phyloP scores from a whole-genome alignment of 1,139 yeast genomes.

The Suzukiozyma palmioleophila region DNA sequence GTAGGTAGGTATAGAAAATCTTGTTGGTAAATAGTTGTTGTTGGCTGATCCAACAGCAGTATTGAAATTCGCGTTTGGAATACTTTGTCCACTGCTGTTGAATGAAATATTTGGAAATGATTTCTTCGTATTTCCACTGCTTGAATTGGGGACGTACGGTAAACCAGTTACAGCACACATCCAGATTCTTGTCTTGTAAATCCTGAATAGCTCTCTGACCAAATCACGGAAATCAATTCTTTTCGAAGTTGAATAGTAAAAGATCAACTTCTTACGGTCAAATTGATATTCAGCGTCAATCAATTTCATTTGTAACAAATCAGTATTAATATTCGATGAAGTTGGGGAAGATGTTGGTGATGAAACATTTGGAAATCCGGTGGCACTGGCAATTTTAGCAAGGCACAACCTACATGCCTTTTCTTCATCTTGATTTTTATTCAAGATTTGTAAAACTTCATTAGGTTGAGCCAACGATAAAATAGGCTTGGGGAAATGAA shows the following conservation, averaged over 20 bases:
- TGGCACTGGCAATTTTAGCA: slow-evolving; percentile 50
- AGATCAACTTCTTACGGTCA: slow-evolving; percentile 89
- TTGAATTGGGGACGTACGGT: slow-evolving; percentile 17
- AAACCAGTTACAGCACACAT: slow-evolving; percentile 73
- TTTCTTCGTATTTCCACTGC: slow-evolving; percentile 3
- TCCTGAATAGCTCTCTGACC: slow-evolving; percentile 86
- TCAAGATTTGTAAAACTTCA: slow-evolving; percentile 57
- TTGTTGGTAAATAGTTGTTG: slow-evolving; percentile 5
- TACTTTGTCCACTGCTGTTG: slow-evolving; percentile 6
- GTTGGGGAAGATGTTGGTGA: slow-evolving; percentile 7
- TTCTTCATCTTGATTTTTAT: slow-evolving; percentile 66
- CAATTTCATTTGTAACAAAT: slow-evolving; percentile 36
- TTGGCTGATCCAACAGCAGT: slow-evolving; percentile 5
- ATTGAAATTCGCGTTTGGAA: slow-evolving; percentile 2
- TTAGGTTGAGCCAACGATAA: slow-evolving; percentile 60
- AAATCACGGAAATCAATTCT: slow-evolving; percentile 91
- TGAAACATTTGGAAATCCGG: slow-evolving; percentile 8
- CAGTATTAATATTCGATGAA: slow-evolving; percentile 14
- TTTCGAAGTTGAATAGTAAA: slow-evolving; percentile 70
- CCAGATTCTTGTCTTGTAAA: slow-evolving; percentile 96
- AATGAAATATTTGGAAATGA: neutral
- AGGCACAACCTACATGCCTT: slow-evolving; percentile 62
- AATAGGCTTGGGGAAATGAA: slow-evolving; percentile 70
- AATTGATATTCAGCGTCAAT: slow-evolving; percentile 91
- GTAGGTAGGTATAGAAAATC: slow-evolving; percentile 1